Evolutionary conservation across 2,329 filamentous ascomycete species (phyloP), one percentile per base, ranked within the genome.

Genomic region (Stachybotrys chartarum): DNA sequence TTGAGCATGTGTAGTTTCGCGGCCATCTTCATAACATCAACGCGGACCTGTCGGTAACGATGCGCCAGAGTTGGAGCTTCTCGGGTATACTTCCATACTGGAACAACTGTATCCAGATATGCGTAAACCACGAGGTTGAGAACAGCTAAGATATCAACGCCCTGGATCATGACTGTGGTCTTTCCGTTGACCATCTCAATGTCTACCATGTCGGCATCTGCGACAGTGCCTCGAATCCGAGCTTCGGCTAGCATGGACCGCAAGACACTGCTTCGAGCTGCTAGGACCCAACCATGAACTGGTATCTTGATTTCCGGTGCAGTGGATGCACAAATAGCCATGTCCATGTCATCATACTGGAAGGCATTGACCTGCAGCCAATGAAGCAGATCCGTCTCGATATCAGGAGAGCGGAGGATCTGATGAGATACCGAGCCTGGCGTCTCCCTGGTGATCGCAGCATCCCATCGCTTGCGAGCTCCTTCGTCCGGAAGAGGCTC

Each of bases 11-110:
- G 83, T 1, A 97, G 77, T 55, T 81, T 81, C 1, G 82, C 82
- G 10, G 90, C 87, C n/a, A 92, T 63, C 60, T 85, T 93, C 86
- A 96, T 94, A n/a, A 97, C 75, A 66, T 97, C 93, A 1, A 78
- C 80, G 18, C 93, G 86, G 17, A 96, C 80, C 64, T 92, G 85
- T 30, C 91, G 87, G 68, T 91, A 96, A 46, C 88, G 81, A 62
- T 82, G 80, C 0, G 89, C 86, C 66, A 87, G 75, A 11, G 82
- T 74, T 3, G 85, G 82, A 18, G 83, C 81, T 58, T 85, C 81
- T 7, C 81, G 83, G 5, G 86, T 86, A 59, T 88, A 86, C 60
- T 92, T 89, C 94, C 94, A 97, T 17, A 92, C 88, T 57, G 94
- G 90, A 35, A 96, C 78, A 16, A 92, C 74, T 5, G 77, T 78